phyloP scores from a whole-genome alignment of 257 asterid species.

The Oldenlandia corymbosa region DNA sequence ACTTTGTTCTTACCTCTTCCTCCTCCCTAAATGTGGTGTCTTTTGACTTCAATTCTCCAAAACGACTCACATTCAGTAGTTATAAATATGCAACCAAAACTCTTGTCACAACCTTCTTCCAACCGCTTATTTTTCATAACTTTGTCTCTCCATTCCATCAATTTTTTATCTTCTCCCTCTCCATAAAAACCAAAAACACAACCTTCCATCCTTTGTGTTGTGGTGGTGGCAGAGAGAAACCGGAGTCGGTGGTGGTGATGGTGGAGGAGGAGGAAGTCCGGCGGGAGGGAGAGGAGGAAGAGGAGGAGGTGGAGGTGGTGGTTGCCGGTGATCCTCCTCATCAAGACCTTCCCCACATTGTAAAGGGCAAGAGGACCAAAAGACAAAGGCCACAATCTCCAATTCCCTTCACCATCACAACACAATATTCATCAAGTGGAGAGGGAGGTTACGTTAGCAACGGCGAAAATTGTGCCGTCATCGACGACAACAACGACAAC shows the following conservation, averaged over 20 bases:
- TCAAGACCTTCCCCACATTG: slow-evolving; percentile 31
- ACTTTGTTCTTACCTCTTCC: slow-evolving; percentile 3
- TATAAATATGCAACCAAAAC: slow-evolving; percentile 30
- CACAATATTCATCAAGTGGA: slow-evolving; percentile 19
- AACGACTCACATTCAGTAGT: slow-evolving; percentile 35
- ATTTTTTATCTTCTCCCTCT: background rate
- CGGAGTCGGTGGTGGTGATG: slow-evolving; percentile 21
- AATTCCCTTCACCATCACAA: slow-evolving; percentile 27
- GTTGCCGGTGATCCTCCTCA: too few relatives aligned
- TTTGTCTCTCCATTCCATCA: background rate
- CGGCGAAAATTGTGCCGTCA: background rate
- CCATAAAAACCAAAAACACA: background rate
- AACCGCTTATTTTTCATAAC: slow-evolving; percentile 5
- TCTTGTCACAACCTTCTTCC: slow-evolving; percentile 24
- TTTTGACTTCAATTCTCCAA: slow-evolving; percentile 28
- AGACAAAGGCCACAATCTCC: slow-evolving; percentile 35
- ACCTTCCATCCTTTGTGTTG: background rate
- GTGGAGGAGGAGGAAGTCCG: slow-evolving; percentile 37
- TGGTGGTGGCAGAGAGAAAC: slow-evolving; percentile 6
- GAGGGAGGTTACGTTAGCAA: slow-evolving; percentile 10
- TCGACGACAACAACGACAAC: background rate
- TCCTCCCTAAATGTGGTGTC: slow-evolving; percentile 7
- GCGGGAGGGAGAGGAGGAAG: too few relatives aligned
- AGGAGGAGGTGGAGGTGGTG: too few relatives aligned
- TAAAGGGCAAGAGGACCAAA: slow-evolving; percentile 38